Evolutionary conservation across 1,284 basidiomycete species (phyloP).

Genomic region (Cystobasidiaceae sp.): DNA sequence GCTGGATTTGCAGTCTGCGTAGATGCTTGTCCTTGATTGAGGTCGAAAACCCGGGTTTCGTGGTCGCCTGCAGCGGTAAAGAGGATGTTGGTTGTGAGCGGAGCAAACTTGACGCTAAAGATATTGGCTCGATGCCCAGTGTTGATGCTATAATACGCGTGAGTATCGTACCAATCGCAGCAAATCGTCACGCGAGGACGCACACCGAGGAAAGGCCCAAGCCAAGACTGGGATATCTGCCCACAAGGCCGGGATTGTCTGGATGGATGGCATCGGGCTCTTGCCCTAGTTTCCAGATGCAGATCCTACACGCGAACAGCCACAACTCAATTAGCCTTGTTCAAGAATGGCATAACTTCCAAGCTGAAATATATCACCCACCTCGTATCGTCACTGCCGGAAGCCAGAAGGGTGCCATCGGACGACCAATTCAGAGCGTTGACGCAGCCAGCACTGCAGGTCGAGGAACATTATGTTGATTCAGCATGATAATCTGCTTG

Average conservation of each 20-base stretch:
- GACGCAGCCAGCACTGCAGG: conserved; percentile 33
- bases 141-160: conserved; percentile 18
- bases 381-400: conserved; percentile 39
- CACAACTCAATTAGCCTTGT: no score
- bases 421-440: conserved; percentile 38
- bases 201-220: conserved; percentile 27
- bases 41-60: conserved; percentile 75
- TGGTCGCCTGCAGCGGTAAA: conserved; percentile 53
- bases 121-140: conserved; percentile 83
- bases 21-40: conserved; percentile 42
- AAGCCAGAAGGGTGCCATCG: conserved; percentile 31
- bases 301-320: conserved; percentile 39
- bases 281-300: conserved; percentile 39
- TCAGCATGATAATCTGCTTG: no score
- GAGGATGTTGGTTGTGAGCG: conserved; percentile 47
- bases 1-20: neutral
- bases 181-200: neutral
- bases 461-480: neutral
- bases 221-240: conserved; percentile 18
- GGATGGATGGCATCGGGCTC: neutral
- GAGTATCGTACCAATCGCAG: neutral
- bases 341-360: no score
- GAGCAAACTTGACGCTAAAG: conserved; percentile 78
- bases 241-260: conserved; percentile 17
- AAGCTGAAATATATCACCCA: conserved; percentile 35